Percentiles rank a stretch among this genome's conserved stretches.
phyloP scores from a whole-genome alignment of 192 early-diverging fungal species.

The Thoreauomyces humboldtii region DNA sequence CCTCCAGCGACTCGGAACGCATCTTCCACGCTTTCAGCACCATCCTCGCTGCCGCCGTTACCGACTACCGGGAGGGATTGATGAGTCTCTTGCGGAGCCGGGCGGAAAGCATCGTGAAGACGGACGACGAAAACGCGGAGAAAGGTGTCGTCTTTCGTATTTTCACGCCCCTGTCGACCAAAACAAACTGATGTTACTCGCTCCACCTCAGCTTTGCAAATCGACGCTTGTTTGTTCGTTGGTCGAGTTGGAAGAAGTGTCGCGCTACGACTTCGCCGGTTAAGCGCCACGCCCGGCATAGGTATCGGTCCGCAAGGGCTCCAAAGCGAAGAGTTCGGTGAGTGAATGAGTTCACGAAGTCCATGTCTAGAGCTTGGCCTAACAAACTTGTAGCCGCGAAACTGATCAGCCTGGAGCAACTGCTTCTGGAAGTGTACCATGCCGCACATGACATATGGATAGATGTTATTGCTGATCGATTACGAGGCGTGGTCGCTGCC shows the following conservation, averaged over 20 bases:
- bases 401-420: neutral
- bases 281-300: neutral
- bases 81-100: neutral
- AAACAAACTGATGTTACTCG: too few relatives aligned
- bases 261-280: constrained; percentile 2
- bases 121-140: neutral
- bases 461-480: constrained; percentile 7
- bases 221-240: constrained; percentile 1
- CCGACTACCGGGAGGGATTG: neutral
- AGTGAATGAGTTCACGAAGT: too few relatives aligned
- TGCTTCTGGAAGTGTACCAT: constrained; percentile 11
- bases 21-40: neutral
- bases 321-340: too few relatives aligned
- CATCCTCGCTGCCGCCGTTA: neutral
- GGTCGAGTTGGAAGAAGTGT: constrained; percentile 10
- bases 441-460: constrained; percentile 16
- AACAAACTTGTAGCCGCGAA: neutral
- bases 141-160: neutral
- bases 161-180: neutral
- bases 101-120: too few relatives aligned
- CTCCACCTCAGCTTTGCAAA: too few relatives aligned
- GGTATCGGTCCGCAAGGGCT: too few relatives aligned
- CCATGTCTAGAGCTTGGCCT: too few relatives aligned
- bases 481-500: neutral
- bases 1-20: neutral